Evolutionary conservation across 2,329 filamentous ascomycete genomes (phyloP), one percentile per base, ranked within the genome.

Genomic region (Colletotrichum sp.): DNA sequence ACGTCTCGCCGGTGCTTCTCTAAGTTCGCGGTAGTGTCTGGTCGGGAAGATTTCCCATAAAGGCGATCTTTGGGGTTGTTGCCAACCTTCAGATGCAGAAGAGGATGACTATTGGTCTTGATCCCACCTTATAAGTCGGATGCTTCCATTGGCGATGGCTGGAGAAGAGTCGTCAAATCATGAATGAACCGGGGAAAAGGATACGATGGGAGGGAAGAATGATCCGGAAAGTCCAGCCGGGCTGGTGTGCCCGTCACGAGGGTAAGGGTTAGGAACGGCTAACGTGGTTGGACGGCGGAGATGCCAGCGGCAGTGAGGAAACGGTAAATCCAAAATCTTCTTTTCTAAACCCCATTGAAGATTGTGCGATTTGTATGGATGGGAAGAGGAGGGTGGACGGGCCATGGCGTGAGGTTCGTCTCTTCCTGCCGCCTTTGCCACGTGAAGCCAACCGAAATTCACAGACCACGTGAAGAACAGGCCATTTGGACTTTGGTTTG

Each of bases 351-450:
- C 59, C n/a, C 29, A 34, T 32, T 34, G n/a, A 52, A 30, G 55
- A 30, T 30, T 59, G 55, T 39, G 62, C 15, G 15, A 39, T 49
- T 34, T 44, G 12, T 52, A 19, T 34, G 19, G 29, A 12, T 32
- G 27, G 6, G 19, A 52, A 29, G 34, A 55, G 57, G 62, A 30
- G 57, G 70, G 64, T 39, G 73, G 57, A 69, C 57, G 44, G 70
- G 44, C 59, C 70, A 73, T 65, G 73, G 70, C 34, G 32, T 65
- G 70, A 69, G 64, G 73, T 76, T 76, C 73, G 34, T 76, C 73
- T 65, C 44, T 73, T 76, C 70, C 55, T 29, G 36, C 25, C 27
- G 44, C 32, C 57, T 22, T 64, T 32, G 39, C 69, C 69, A 65
- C 69, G 69, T 64, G 69, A 71, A 71, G 59, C 59, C 44, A 65